These are phyloP conservation scores for Penicillium sclerotiorum DNA, from an alignment of 2,329 filamentous ascomycete species.

Conservation along the genomic window DNA sequence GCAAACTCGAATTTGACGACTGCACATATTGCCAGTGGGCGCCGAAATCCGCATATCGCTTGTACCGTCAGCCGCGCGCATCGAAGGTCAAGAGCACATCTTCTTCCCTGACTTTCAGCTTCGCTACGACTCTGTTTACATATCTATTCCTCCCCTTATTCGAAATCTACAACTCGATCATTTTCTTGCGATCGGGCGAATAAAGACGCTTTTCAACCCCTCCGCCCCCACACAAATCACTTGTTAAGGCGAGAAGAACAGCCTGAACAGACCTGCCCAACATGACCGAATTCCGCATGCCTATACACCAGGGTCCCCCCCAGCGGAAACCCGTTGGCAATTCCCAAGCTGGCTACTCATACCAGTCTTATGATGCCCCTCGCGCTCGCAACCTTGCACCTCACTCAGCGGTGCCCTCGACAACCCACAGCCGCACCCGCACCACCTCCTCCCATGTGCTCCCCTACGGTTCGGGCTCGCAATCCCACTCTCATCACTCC, in stretches of 20 bases:
- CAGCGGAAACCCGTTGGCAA: constrained; percentile 33
- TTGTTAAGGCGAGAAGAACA: too few relatives aligned
- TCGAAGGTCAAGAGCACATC: constrained; percentile 13
- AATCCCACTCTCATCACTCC: constrained; percentile 19
- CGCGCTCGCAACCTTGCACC: constrained; percentile 28
- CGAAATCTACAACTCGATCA: neutral
- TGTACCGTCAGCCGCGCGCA: constrained; percentile 24
- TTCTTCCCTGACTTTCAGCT: constrained; percentile 6
- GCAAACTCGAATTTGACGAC: constrained; percentile 4
- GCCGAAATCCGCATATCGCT: constrained; percentile 23
- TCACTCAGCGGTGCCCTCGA: constrained; percentile 29
- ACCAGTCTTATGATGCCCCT: constrained; percentile 30
- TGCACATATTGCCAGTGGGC: constrained; percentile 16
- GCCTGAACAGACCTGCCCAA: too few relatives aligned
- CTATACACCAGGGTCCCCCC: constrained; percentile 37
- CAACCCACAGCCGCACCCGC: constrained; percentile 40
- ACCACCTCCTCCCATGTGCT: constrained; percentile 43
- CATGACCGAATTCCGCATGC: constrained; percentile 43
- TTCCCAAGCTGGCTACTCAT: constrained; percentile 27
- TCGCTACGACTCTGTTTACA: constrained; percentile 1
- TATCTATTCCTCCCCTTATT: neutral
- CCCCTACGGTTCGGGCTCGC: constrained; percentile 29
- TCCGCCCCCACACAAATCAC: neutral
- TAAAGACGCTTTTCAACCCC: neutral
- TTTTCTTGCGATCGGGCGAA: constrained; percentile 7